Evolutionary conservation across 2,329 filamentous ascomycete species (phyloP).

Genomic region (Exophiala alcalophila): DNA sequence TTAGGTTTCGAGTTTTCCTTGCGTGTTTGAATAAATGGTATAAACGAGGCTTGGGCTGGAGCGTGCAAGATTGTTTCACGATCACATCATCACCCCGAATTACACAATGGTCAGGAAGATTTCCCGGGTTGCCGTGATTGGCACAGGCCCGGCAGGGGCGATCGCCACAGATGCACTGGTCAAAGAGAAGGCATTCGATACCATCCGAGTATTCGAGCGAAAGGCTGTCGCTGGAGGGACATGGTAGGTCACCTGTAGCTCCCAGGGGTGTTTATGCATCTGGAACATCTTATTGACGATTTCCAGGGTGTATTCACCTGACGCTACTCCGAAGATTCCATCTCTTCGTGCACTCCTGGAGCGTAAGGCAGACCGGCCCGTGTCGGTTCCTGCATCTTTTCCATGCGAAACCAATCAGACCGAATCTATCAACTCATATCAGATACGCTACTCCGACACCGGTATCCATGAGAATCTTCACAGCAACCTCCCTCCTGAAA

Average conservation of each 20-base stretch:
- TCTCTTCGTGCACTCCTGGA: conserved; percentile 48
- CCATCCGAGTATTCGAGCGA: conserved; percentile 61
- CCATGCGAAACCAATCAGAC: conserved; percentile 46
- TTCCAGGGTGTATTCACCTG: conserved; percentile 35
- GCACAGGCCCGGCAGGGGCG: conserved; percentile 59
- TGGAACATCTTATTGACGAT: too few relatives aligned
- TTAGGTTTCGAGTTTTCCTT: too few relatives aligned
- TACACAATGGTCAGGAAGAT: conserved; percentile 9
- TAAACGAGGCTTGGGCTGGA: too few relatives aligned
- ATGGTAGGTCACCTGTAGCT: too few relatives aligned
- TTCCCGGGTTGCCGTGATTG: conserved; percentile 56
- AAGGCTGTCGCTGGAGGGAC: conserved; percentile 45
- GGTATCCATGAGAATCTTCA: conserved; percentile 63
- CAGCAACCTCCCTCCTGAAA: conserved; percentile 59
- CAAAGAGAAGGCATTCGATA: conserved; percentile 58
- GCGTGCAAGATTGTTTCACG: too few relatives aligned
- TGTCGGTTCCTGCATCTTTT: conserved; percentile 47
- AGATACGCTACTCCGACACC: conserved; percentile 55
- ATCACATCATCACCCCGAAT: not conserved
- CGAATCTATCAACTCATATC: conserved; percentile 29
- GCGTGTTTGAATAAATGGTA: too few relatives aligned
- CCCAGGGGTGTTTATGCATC: too few relatives aligned
- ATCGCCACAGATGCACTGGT: conserved; percentile 60
- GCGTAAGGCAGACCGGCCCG: conserved; percentile 51
- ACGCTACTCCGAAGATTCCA: conserved; percentile 42